Evolutionary conservation across 139 green algal genomes (phyloP).

Genomic region (Tetradesmus obliquus): DNA sequence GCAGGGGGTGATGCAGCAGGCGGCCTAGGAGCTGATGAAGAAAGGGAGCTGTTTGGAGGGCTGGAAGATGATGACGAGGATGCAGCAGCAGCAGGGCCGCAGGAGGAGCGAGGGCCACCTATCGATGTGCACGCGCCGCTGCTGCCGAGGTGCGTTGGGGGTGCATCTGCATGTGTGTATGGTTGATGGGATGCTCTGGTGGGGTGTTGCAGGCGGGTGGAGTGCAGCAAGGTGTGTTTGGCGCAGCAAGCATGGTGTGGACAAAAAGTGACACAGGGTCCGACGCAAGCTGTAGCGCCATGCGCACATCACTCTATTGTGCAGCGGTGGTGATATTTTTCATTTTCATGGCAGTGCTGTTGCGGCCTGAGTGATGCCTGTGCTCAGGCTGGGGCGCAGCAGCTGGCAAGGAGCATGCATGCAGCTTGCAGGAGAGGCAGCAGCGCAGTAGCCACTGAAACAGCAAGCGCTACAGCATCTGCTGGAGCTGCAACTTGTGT

Average conservation of each 20-base stretch:
- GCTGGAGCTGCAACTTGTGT: too few species aligned
- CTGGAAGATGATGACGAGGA: conserved; percentile 53
- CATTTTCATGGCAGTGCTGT: too few species aligned
- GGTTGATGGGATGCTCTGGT: neutral
- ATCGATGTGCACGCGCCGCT: conserved; percentile 12
- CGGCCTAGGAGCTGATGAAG: conserved; percentile 14
- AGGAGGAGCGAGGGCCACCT: conserved; percentile 21
- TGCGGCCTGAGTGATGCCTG: too few species aligned
- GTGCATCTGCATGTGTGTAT: neutral
- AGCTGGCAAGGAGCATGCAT: neutral
- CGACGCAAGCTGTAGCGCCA: too few species aligned
- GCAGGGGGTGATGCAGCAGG: neutral
- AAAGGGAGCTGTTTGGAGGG: conserved; percentile 58
- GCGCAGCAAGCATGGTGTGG: neutral
- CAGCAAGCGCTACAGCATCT: too few species aligned
- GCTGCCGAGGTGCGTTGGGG: neutral
- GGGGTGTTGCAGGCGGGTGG: neutral
- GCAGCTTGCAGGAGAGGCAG: neutral
- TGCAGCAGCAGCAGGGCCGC: neutral
- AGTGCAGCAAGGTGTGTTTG: neutral
- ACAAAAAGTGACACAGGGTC: too few species aligned
- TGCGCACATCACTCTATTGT: too few species aligned
- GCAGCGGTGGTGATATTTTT: too few species aligned
- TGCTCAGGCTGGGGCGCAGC: neutral
- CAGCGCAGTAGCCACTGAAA: neutral